Percentiles rank a stretch among this genome's conserved stretches.
Conservation (phyloP, 106 monocot genomes). For the Cymbidium sinense region DNA sequence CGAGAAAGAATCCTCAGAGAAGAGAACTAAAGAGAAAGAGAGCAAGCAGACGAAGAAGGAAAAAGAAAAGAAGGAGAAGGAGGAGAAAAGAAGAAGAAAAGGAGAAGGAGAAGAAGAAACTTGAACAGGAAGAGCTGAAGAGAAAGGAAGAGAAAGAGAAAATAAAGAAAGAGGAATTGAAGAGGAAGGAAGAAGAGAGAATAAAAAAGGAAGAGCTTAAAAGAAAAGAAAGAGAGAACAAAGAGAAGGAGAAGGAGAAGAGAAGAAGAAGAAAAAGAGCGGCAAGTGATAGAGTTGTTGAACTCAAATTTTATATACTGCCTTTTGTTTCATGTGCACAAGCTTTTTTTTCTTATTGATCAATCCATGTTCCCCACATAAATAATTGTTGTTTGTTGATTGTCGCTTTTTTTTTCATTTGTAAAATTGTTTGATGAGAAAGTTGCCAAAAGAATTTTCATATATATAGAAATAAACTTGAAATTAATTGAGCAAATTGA, state of each 20-base stretch:
- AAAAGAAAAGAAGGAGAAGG: background rate
- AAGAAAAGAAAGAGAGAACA: background rate
- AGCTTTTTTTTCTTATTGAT: no score
- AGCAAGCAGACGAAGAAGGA: background rate
- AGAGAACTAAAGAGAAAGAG: background rate
- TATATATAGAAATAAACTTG: no score
- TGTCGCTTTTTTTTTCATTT: no score
- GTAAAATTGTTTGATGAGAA: no score
- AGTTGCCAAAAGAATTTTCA: no score
- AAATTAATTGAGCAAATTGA: no score
- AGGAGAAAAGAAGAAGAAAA: background rate
- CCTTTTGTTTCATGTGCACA: no score
- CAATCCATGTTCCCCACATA: no score
- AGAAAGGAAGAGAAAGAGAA: background rate
- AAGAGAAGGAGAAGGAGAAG: background rate
- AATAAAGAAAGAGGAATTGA: background rate
- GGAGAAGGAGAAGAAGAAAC: background rate
- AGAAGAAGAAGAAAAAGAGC: no score
- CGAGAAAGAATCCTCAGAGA: background rate
- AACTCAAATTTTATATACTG: no score
- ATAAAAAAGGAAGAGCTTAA: background rate
- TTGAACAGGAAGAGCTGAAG: background rate
- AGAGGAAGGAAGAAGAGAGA: background rate
- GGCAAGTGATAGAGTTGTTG: no score
- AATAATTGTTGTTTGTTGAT: no score